Conservation (phyloP, 2,329 filamentous ascomycete genomes). For the Chrysoporthe cubensis region DNA sequence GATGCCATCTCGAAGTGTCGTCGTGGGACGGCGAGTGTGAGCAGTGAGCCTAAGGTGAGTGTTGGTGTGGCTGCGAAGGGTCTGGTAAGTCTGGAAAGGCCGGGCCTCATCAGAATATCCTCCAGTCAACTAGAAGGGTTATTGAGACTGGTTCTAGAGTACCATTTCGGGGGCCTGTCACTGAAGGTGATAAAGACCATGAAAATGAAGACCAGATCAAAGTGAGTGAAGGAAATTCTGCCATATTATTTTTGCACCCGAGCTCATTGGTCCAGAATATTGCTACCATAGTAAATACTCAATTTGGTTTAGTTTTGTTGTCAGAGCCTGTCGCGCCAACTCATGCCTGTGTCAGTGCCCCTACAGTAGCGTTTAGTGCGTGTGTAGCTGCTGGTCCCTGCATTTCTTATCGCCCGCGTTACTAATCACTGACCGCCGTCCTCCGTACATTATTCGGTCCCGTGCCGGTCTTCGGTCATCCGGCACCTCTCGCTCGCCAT, state of each 20-base stretch:
- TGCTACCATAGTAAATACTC: not conserved
- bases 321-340: not conserved
- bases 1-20: conserved; percentile 16
- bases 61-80: conserved; percentile 13
- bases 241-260: conserved; percentile 23
- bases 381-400: not conserved
- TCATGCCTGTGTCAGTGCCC: too few relatives aligned
- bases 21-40: not conserved
- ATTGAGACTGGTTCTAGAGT: not conserved
- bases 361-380: too few relatives aligned
- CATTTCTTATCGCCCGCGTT: not conserved
- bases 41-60: not conserved
- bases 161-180: not conserved
- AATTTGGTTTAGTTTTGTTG: conserved; percentile 14
- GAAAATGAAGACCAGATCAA: not conserved
- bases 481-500: conserved; percentile 9
- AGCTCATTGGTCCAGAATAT: conserved; percentile 20
- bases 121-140: too few relatives aligned
- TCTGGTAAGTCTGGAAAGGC: not conserved
- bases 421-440: not conserved
- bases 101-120: conserved; percentile 10
- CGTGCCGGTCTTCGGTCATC: conserved; percentile 4
- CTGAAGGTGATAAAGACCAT: not conserved
- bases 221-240: conserved; percentile 17
- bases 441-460: not conserved